Evolutionary conservation across 1,284 basidiomycete species (phyloP).

Genomic region (Rhodotorula sp.): DNA sequence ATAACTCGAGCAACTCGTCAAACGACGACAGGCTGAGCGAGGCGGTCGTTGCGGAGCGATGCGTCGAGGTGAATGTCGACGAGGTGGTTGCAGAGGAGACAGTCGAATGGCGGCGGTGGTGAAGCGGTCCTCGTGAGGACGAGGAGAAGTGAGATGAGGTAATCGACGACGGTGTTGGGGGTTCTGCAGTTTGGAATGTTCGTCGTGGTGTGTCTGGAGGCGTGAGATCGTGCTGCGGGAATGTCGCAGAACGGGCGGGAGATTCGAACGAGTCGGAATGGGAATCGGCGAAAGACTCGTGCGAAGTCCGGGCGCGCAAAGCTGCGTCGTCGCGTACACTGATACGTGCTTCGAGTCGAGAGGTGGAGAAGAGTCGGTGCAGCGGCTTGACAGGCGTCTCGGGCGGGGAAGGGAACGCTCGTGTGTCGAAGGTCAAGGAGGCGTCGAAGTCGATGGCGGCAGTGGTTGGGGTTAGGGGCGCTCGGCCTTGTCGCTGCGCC

Average conservation of each 20-base stretch:
- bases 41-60: background rate
- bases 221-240: background rate
- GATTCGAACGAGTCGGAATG: no score
- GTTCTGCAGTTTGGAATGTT: no score
- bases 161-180: background rate
- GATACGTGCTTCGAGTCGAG: no score
- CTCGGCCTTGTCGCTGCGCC: background rate
- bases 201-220: background rate
- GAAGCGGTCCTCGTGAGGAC: background rate
- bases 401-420: no score
- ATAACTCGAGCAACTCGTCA: background rate
- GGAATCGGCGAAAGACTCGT: no score
- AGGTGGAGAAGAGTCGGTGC: no score
- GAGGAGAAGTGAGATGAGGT: background rate
- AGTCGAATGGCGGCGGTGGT: constrained; percentile 1
- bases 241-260: no score
- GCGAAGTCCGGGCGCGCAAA: no score
- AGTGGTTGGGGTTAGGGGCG: no score
- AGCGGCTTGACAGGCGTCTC: no score
- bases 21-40: background rate
- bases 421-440: background rate
- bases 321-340: no score
- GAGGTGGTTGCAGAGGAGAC: background rate
- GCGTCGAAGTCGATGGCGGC: background rate
- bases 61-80: background rate